A percentile compares a stretch with the other conserved stretches of the same genome.
phyloP scores from a whole-genome alignment of 768 basidiomycete genomes.

The Leccinum fibrillosum region DNA sequence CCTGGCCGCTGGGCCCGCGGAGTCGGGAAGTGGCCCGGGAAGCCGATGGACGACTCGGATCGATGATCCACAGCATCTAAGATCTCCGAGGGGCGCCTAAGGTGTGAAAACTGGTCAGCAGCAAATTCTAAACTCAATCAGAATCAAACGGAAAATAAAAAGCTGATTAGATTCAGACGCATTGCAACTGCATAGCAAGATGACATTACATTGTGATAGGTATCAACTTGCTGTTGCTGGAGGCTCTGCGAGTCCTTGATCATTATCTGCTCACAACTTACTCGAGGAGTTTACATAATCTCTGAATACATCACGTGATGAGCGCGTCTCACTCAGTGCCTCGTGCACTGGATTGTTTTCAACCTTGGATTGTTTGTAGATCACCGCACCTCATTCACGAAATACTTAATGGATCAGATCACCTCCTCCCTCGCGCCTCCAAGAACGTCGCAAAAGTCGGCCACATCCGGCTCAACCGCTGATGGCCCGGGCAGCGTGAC shows the following conservation, averaged over 20 bases:
- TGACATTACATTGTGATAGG: no score
- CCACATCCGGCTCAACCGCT: slow-evolving; percentile 46
- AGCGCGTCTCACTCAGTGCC: slow-evolving; percentile 23
- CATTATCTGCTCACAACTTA: no score
- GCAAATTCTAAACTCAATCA: background rate
- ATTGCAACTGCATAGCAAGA: no score
- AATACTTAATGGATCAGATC: slow-evolving; percentile 63
- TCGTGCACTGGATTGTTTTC: slow-evolving; percentile 7
- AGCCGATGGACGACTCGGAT: background rate
- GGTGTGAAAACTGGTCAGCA: background rate
- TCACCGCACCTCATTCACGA: slow-evolving; percentile 18
- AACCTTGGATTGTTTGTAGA: slow-evolving; percentile 1
- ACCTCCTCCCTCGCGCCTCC: slow-evolving; percentile 59
- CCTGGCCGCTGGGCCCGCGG: background rate
- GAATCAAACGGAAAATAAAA: background rate
- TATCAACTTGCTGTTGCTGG: no score
- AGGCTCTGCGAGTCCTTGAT: no score
- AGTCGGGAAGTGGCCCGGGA: no score
- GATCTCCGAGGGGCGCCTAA: background rate
- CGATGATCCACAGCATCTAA: background rate
- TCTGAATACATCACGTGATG: slow-evolving; percentile 24
- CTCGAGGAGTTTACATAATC: background rate
- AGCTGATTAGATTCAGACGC: no score
- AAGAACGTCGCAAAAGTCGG: slow-evolving; percentile 55
- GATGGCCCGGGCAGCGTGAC: slow-evolving; percentile 76